Evolutionary conservation across 2,329 filamentous ascomycete genomes (phyloP), one percentile per base, ranked within the genome.

Genomic region (Neurospora sp.): DNA sequence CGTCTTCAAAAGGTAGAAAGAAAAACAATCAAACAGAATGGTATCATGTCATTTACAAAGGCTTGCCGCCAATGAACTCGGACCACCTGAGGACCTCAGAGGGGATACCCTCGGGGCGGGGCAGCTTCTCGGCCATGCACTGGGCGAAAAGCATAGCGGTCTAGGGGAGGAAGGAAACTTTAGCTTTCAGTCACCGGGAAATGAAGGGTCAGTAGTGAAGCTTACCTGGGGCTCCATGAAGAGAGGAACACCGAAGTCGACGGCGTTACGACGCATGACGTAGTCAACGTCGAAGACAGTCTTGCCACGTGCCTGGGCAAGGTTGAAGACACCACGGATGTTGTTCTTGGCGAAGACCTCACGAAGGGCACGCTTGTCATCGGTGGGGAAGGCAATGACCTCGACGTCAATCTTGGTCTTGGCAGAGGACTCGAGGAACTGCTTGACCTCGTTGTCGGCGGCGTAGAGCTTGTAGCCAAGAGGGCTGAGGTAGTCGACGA

Each of bases 161-260:
- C 93, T 97, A 66, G 15, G 15, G 19, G 66, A 36, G 28, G 2
- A 17, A 17, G 23, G 8, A 62, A 33, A 62, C 52, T 28, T 62
- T 62, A 62, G 52, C 12, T 62, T 57, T 62, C 52, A 36, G 15
- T 62, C 52, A 36, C 52, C 52, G 8, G 28, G 52, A 17, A 62
- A 17, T n/a, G 28, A 62, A 62, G 6, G 28, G 52, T 62, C 28
- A 17, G 8, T 62, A 33, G 23, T 57, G 69, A 69, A 74, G 80
- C 88, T 83, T 85, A 96, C 93, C 90, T 96, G 95, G 69, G 94
- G 93, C 84, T 98, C 95, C 94, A 97, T 97, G 82, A 99, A 98
- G 70, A 99, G 85, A 67, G 96, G 96, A 39, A 98, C 93, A 76
- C 95, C 95, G 80, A 99, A 99, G 83, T 99, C 96, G 70, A 99